These are phyloP conservation scores for Pouteria glomerata DNA, from an alignment of 148 eudicot genomes.

Conservation along the genomic window DNA sequence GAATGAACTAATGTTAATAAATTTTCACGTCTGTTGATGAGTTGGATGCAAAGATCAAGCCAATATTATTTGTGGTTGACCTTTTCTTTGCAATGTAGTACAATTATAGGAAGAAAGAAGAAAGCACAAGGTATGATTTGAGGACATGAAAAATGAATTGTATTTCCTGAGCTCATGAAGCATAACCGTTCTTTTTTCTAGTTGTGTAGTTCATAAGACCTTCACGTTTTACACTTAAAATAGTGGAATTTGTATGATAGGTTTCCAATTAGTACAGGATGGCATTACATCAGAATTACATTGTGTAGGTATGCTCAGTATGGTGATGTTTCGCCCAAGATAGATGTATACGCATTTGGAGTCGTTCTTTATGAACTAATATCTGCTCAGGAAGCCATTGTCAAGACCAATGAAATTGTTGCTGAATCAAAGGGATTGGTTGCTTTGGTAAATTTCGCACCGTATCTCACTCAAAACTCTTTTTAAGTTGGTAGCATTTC, in stretches of 20 bases:
- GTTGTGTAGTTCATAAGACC: not conserved
- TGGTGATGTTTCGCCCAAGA: constrained; percentile 67
- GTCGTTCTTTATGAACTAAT: constrained; percentile 75
- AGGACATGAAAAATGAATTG: not conserved
- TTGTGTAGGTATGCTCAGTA: too few species aligned
- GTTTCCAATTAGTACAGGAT: not conserved
- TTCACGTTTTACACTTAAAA: not conserved
- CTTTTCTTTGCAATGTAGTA: too few species aligned
- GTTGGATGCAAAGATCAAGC: not conserved
- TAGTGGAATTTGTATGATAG: not conserved
- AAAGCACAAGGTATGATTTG: too few species aligned
- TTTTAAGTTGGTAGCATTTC: not conserved
- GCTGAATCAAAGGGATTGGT: constrained; percentile 51
- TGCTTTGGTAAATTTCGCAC: constrained; percentile 41
- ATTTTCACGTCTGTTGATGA: not conserved
- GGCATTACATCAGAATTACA: too few species aligned
- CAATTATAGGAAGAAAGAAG: too few species aligned
- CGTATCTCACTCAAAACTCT: not conserved
- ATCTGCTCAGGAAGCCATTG: constrained; percentile 69
- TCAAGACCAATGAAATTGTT: constrained; percentile 32
- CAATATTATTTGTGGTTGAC: too few species aligned
- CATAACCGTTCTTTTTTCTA: not conserved
- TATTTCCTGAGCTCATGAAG: not conserved
- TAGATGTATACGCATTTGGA: constrained; percentile 83
- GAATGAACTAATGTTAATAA: not conserved